Percentiles rank a stretch among this genome's conserved stretches.
Evolutionary conservation across 2,329 filamentous ascomycete species (phyloP).

Genomic region (Fusarium pseudonygamai): DNA sequence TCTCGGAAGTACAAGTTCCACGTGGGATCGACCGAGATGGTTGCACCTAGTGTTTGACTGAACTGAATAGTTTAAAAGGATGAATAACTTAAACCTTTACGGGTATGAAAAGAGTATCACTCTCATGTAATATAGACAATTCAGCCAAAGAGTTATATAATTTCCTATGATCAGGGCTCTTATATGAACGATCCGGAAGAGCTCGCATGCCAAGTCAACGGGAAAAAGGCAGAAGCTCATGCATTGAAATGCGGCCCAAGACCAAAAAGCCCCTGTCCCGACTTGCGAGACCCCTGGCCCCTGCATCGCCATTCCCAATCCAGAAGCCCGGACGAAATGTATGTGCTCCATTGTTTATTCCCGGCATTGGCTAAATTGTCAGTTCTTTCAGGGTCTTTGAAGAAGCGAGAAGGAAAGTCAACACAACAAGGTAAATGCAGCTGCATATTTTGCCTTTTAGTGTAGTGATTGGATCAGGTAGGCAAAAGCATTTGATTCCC

Average conservation of each 20-base stretch:
- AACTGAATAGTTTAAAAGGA: not conserved
- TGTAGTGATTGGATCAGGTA: not conserved
- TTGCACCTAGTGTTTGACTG: not conserved
- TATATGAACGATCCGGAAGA: not conserved
- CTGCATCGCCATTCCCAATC: conserved; percentile 5
- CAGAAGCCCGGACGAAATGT: conserved; percentile 13
- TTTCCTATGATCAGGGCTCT: not conserved
- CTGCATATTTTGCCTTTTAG: not conserved
- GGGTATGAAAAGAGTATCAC: too few species aligned
- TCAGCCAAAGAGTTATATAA: too few species aligned
- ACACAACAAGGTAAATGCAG: not conserved
- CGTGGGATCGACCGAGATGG: conserved; percentile 33
- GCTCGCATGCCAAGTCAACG: not conserved
- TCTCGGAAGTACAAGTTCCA: conserved; percentile 25
- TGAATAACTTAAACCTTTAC: not conserved
- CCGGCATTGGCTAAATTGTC: conserved; percentile 11
- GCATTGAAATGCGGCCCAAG: not conserved
- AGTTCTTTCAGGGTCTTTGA: not conserved
- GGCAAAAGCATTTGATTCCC: not conserved
- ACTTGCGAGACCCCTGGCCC: conserved; percentile 12
- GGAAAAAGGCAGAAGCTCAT: not conserved
- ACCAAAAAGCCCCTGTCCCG: conserved; percentile 3
- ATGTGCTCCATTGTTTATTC: conserved; percentile 21
- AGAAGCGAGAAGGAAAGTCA: not conserved
- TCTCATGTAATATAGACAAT: not conserved